Evolutionary conservation across 2,329 filamentous ascomycete genomes (phyloP).

Genomic region (Pseudogymnoascus sp.): DNA sequence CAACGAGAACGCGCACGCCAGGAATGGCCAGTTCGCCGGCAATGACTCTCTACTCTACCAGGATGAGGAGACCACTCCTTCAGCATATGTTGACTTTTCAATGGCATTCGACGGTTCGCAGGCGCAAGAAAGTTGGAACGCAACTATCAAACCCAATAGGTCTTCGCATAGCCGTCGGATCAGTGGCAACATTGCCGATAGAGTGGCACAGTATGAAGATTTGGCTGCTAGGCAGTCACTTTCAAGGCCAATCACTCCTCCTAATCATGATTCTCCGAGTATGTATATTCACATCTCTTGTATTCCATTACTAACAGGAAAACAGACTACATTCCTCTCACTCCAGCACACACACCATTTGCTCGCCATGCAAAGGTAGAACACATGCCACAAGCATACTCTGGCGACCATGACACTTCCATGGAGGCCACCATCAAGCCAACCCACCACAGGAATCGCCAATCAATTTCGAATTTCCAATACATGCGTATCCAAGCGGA

Average conservation of each 20-base stretch:
- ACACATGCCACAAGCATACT: slow-evolving; percentile 41
- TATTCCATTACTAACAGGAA: slow-evolving; percentile 17
- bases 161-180: slow-evolving; percentile 38
- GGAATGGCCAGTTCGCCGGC: slow-evolving; percentile 12
- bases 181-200: slow-evolving; percentile 53
- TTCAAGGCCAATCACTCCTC: slow-evolving; percentile 54
- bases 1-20: slow-evolving; percentile 29
- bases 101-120: slow-evolving; percentile 21
- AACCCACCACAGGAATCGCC: slow-evolving; percentile 36
- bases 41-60: slow-evolving; percentile 27
- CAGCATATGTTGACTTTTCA: slow-evolving; percentile 27
- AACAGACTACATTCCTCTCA: slow-evolving; percentile 57
- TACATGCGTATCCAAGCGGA: slow-evolving; percentile 51
- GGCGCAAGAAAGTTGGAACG: slow-evolving; percentile 11
- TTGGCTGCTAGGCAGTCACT: slow-evolving; percentile 37
- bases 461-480: slow-evolving; percentile 47
- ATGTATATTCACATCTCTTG: slow-evolving; percentile 28
- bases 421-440: slow-evolving; percentile 61
- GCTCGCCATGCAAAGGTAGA: slow-evolving; percentile 29
- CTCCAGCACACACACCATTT: slow-evolving; percentile 57
- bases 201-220: slow-evolving; percentile 52
- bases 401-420: slow-evolving; percentile 55
- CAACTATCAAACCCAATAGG: slow-evolving; percentile 19
- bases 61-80: slow-evolving; percentile 22
- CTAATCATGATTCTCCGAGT: slow-evolving; percentile 52